These are phyloP conservation scores for Cladosporium sp. DNA, from an alignment of 2,329 filamentous ascomycete genomes.

Conservation along the genomic window DNA sequence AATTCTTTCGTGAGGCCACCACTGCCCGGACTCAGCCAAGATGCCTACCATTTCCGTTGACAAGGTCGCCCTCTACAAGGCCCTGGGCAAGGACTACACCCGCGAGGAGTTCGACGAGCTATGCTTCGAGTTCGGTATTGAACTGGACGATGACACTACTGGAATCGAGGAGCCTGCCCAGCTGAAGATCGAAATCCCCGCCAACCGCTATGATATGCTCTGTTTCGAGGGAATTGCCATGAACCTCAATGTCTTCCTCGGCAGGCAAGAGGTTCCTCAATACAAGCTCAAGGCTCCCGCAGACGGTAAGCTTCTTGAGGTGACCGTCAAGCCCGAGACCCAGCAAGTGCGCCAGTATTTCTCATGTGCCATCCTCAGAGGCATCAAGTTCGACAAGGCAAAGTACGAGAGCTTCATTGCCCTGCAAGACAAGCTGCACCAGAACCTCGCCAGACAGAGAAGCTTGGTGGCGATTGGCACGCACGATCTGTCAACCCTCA, in stretches of 20 bases:
- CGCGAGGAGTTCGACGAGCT: conserved; percentile 94
- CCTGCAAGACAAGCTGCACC: conserved; percentile 96
- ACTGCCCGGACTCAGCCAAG: conserved; percentile 36
- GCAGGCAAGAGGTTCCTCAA: conserved; percentile 71
- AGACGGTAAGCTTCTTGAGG: conserved; percentile 72
- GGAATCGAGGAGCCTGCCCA: conserved; percentile 83
- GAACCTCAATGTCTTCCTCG: conserved; percentile 93
- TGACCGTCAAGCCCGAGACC: conserved; percentile 69
- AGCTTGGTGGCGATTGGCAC: conserved; percentile 97
- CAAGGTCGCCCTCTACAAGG: conserved; percentile 93
- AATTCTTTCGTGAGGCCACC: not conserved
- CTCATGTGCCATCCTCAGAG: conserved; percentile 83
- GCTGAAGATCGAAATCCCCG: conserved; percentile 96
- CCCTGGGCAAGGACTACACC: conserved; percentile 86
- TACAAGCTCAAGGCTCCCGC: conserved; percentile 74
- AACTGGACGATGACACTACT: conserved; percentile 93
- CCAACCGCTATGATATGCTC: conserved; percentile 88
- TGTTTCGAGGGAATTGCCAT: conserved; percentile 96
- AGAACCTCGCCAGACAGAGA: conserved; percentile 88
- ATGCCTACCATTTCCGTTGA: conserved; percentile 98
- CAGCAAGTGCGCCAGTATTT: conserved; percentile 81
- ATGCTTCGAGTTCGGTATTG: conserved; percentile 98
- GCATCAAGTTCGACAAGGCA: conserved; percentile 86
- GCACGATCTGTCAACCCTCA: conserved; percentile 88
- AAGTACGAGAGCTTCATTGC: conserved; percentile 97